Evolutionary conservation across 148 eudicot species (phyloP).

Genomic region (Arctostaphylos glauca): DNA sequence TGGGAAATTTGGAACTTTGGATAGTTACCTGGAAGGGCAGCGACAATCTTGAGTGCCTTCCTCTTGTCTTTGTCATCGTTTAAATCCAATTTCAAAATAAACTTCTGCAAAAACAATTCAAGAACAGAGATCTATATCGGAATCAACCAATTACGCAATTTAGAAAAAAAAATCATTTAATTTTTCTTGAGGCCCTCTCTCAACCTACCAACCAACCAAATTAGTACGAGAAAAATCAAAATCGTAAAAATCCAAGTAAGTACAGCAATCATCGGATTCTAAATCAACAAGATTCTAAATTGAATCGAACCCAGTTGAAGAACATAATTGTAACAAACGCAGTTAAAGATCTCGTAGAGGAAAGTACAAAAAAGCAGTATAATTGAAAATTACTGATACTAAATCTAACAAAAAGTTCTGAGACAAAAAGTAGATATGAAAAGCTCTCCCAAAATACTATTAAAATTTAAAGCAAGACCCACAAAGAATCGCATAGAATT

Average conservation of each 20-base stretch:
- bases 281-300: slow-evolving; percentile 8
- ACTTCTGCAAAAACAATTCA: slow-evolving; percentile 46
- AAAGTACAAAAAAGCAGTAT: not conserved
- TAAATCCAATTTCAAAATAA: slow-evolving; percentile 66
- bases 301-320: not conserved
- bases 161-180: no score
- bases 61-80: slow-evolving; percentile 68
- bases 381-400: not conserved
- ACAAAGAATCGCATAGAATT: not conserved
- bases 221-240: not conserved
- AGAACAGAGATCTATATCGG: not conserved
- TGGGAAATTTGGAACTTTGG: not conserved
- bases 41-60: slow-evolving; percentile 72
- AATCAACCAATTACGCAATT: not conserved
- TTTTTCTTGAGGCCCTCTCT: not conserved
- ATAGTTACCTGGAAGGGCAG: slow-evolving; percentile 64
- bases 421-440: slow-evolving; percentile 9
- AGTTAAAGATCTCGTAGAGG: not conserved
- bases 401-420: not conserved
- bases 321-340: not conserved
- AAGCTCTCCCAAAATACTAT: not conserved
- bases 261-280: not conserved
- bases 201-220: not conserved
- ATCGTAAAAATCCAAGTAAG: not conserved
- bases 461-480: not conserved